phyloP scores from a whole-genome alignment of 768 basidiomycete species.

The Lactarius pseudohatsudake region DNA sequence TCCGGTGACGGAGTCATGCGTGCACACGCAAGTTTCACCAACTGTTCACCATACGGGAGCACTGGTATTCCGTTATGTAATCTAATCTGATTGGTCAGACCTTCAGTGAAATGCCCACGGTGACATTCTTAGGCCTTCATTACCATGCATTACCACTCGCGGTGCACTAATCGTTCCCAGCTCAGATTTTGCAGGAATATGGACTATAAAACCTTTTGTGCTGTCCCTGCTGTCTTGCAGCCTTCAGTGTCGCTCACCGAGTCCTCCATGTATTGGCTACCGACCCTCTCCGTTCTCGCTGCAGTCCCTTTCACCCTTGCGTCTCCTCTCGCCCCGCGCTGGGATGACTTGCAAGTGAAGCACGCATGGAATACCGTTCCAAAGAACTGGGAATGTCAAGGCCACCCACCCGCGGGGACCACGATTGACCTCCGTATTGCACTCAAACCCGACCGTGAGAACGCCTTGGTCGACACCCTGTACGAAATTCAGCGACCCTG shows the following conservation, averaged over 20 bases:
- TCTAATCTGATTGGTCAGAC: not conserved
- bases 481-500: constrained; percentile 28
- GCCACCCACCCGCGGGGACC: constrained; percentile 10
- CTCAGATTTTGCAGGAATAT: not conserved
- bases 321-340: constrained; percentile 8
- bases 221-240: not conserved
- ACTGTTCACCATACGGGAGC: not conserved
- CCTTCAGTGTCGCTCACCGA: not conserved
- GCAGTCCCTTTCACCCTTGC: constrained; percentile 9
- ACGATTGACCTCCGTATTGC: constrained; percentile 27
- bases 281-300: constrained; percentile 13
- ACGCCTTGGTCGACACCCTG: constrained; percentile 20
- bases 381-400: constrained; percentile 13
- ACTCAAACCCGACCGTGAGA: constrained; percentile 24
- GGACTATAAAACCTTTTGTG: not conserved
- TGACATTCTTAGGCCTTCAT: too few relatives aligned
- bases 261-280: constrained; percentile 11
- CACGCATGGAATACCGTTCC: constrained; percentile 23
- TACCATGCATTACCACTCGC: not conserved
- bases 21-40: not conserved
- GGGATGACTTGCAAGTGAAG: constrained; percentile 25
- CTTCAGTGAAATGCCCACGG: not conserved
- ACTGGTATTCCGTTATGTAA: not conserved
- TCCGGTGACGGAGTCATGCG: not conserved
- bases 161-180: not conserved